Evolutionary conservation across 805 yeast species (phyloP), one percentile per base, ranked within the genome.

Genomic region (Pichia sporocuriosa): DNA sequence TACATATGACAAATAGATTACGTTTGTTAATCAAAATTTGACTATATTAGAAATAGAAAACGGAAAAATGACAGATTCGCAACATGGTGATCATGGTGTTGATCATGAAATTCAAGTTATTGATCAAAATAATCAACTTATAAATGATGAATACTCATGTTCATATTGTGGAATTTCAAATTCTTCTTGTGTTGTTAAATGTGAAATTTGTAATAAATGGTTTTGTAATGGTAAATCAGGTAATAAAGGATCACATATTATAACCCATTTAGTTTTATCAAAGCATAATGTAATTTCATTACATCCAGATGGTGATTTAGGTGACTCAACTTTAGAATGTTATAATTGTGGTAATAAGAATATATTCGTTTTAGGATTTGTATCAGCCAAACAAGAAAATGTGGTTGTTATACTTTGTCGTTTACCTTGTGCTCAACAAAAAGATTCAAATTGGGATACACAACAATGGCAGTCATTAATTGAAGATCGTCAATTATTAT

Each of bases 331-430:
- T 2, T 65, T 89, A 44, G 97, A 89, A 59, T 89, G 97, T 65
- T 89, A 88, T 63, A 81, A 80, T 55, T 89, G 97, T 66, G 96
- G 96, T 24, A 76, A 74, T 56, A 77, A 70, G 45, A 89, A 89
- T 53, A 83, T 79, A 3, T 89, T 89, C 52, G 69, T 81, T 21
- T 66, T 89, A 29, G 97, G 97, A 0, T 87, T 81, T 61, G 93
- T 89, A 13, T 73, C 88, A 21, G 96, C 96, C 4, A 85, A 84
- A 55, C 75, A 80, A 44, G 94, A 86, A 50, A 79, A 88, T 4
- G 88, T 87, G 29, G 89, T 89, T 45, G 95, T 89, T 4, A 72
- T 88, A 32, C 62, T 89, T 36, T 89, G 97, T 62, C 77, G 97
- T 42, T 67, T 85, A 41, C 96, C 96, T 1, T 89, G 97, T 61